phyloP scores from a whole-genome alignment of 306 rosid species.

The Vigna mungo region DNA sequence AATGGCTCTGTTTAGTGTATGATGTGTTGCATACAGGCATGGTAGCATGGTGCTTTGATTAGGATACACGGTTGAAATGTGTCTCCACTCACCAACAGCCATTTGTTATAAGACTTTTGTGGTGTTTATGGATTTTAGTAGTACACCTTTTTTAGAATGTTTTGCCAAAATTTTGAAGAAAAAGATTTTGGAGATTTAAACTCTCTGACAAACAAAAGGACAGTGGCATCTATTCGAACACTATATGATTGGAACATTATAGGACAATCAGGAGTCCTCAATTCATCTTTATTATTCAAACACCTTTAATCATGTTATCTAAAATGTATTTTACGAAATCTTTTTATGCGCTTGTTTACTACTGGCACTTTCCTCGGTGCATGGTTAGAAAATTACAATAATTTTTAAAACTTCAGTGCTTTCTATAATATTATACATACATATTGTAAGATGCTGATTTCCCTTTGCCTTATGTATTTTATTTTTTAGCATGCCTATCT shows the following conservation, averaged over 20 bases:
- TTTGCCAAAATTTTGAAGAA: neutral
- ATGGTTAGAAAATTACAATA: conserved; percentile 12
- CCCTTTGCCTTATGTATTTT: neutral
- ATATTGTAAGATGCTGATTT: neutral
- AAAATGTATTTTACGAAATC: neutral
- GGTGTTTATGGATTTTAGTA: neutral
- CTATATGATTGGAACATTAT: conserved; percentile 20
- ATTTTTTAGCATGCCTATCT: conserved; percentile 1
- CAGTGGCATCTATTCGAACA: conserved; percentile 13
- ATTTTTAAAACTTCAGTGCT: neutral
- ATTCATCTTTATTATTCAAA: too few relatives aligned
- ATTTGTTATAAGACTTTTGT: conserved; percentile 23
- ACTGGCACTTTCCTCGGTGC: conserved; percentile 4
- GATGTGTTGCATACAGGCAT: conserved; percentile 6
- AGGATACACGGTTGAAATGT: neutral
- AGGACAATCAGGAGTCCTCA: neutral
- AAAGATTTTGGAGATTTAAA: neutral
- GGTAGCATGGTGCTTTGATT: neutral
- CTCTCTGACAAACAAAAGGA: conserved; percentile 8
- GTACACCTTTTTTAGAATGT: neutral
- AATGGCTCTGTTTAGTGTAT: conserved; percentile 19
- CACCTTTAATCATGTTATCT: neutral
- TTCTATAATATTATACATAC: conserved; percentile 15
- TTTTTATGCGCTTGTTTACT: conserved; percentile 12
- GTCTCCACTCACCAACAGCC: neutral